phyloP scores from a whole-genome alignment of 2,329 filamentous ascomycete species.

The Xylariaceae sp. region DNA sequence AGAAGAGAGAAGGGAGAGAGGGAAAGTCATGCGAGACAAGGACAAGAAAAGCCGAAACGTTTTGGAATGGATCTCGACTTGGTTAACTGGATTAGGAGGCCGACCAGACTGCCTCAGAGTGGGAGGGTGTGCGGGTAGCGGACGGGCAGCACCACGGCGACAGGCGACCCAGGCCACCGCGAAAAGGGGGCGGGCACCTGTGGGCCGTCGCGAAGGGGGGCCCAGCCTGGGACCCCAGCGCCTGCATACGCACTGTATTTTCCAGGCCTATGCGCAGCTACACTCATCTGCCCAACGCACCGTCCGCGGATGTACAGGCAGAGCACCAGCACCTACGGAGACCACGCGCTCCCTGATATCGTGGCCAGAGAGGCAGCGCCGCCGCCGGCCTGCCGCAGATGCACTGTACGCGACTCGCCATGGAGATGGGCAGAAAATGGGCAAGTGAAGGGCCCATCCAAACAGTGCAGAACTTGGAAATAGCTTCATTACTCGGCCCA shows the following conservation, averaged over 20 bases:
- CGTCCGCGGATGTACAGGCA: too few species aligned
- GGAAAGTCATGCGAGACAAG: conserved; percentile 30
- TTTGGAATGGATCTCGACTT: conserved; percentile 24
- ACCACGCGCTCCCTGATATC: too few species aligned
- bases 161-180: neutral
- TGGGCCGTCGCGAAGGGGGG: neutral
- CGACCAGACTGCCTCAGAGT: conserved; percentile 11
- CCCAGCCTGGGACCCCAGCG: neutral
- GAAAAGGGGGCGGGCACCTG: neutral
- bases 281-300: too few species aligned
- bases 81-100: conserved; percentile 4
- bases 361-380: too few species aligned
- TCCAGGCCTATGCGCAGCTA: too few species aligned
- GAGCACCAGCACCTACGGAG: too few species aligned
- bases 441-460: neutral
- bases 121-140: conserved; percentile 16
- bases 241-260: too few species aligned
- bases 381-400: neutral
- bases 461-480: neutral
- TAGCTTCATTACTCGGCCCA: neutral
- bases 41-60: conserved; percentile 35
- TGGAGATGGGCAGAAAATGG: neutral
- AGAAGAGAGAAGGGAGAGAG: conserved; percentile 20
- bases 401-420: conserved; percentile 4
- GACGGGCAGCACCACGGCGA: neutral